Conservation (phyloP, 768 basidiomycete genomes). For the Megacollybia marginata region DNA sequence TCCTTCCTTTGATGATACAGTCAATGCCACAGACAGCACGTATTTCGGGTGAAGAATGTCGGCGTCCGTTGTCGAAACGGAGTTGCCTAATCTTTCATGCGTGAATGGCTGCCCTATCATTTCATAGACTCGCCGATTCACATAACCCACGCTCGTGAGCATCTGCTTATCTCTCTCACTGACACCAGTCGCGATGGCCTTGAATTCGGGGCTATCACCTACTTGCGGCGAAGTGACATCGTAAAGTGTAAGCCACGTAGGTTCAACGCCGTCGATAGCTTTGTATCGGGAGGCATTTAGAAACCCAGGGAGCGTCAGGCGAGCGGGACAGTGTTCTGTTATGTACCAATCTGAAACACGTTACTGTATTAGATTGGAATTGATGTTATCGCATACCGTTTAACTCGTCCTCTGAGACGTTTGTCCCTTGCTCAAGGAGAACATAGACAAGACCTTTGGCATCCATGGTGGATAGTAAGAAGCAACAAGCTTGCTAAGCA, state of each 20-base stretch:
- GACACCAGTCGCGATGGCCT: constrained; percentile 12
- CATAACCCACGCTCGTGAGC: not conserved
- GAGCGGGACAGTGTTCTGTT: constrained; percentile 24
- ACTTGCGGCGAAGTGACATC: constrained; percentile 19
- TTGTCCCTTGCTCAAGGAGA: constrained; percentile 16
- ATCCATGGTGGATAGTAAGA: not conserved
- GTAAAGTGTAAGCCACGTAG: constrained; percentile 24
- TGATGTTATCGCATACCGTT: constrained; percentile 17
- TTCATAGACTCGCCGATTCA: not conserved
- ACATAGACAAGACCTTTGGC: not conserved
- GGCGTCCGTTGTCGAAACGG: not conserved
- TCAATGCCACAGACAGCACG: constrained; percentile 14
- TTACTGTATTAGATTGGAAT: not conserved
- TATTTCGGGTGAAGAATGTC: constrained; percentile 7
- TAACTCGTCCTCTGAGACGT: constrained; percentile 22
- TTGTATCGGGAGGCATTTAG: constrained; percentile 24
- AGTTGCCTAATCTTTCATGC: not conserved
- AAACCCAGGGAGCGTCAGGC: constrained; percentile 24
- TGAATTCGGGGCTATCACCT: constrained; percentile 16
- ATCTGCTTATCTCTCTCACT: not conserved
- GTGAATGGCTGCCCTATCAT: not conserved
- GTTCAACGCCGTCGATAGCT: constrained; percentile 18
- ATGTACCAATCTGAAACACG: constrained; percentile 26
- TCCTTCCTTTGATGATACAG: constrained; percentile 10
- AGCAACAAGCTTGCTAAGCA: too few relatives aligned